Evolutionary conservation across 2,329 filamentous ascomycete species (phyloP).

Genomic region (Elsinoe necatrix): DNA sequence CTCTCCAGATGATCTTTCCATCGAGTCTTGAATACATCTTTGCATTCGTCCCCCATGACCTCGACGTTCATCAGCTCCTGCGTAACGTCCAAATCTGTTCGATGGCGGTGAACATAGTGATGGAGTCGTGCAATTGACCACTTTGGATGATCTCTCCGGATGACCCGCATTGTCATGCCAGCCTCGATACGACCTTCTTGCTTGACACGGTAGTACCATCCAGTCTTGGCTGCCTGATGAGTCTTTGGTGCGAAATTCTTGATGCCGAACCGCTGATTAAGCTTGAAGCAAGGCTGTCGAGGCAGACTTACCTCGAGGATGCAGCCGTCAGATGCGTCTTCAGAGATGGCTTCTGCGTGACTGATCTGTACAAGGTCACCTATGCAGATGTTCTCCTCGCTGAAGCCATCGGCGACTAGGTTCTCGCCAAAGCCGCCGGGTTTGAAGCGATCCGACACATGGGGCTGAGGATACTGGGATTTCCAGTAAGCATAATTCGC

Average conservation of each 20-base stretch:
- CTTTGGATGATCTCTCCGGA: background rate
- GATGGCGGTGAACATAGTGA: background rate
- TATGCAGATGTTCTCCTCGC: conserved; percentile 56
- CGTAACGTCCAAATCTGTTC: background rate
- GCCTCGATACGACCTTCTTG: background rate
- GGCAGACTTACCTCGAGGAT: conserved; percentile 51
- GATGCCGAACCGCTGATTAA: conserved; percentile 50
- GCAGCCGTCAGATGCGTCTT: conserved; percentile 29
- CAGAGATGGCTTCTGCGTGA: background rate
- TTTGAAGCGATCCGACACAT: conserved; percentile 39
- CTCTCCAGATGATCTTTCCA: background rate
- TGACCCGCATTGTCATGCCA: background rate
- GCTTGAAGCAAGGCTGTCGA: conserved; percentile 56
- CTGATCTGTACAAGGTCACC: conserved; percentile 48
- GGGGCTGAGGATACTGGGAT: conserved; percentile 41
- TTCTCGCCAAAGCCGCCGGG: conserved; percentile 54
- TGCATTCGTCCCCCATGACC: background rate
- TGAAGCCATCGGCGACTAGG: conserved; percentile 48
- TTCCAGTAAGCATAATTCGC: conserved; percentile 49
- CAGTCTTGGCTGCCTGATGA: background rate
- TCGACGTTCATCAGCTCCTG: background rate
- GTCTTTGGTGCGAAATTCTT: conserved; percentile 8
- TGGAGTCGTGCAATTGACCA: background rate
- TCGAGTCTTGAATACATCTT: background rate
- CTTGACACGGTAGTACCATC: conserved; percentile 8